These are phyloP conservation scores for Chaetomium fimeti DNA, from an alignment of 495 filamentous ascomycete genomes.

Conservation along the genomic window DNA sequence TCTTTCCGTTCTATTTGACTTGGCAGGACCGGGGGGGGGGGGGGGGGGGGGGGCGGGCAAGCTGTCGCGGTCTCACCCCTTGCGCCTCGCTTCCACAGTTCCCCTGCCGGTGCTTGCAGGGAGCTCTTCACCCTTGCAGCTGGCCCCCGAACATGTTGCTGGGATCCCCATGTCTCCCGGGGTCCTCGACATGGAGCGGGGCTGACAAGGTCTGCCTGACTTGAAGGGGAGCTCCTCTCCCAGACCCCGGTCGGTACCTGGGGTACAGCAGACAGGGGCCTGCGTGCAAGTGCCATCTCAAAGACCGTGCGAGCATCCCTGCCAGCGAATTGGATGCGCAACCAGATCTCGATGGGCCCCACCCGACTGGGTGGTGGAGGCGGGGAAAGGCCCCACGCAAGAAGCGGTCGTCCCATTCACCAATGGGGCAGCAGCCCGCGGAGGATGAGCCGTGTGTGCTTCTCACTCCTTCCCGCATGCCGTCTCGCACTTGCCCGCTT, in stretches of 20 bases:
- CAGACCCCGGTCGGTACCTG: conserved; percentile 27
- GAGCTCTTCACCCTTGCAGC: conserved; percentile 28
- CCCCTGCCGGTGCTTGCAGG: conserved; percentile 33
- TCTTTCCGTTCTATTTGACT: conserved; percentile 24
- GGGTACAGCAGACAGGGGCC: conserved; percentile 26
- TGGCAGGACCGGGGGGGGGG: conserved; percentile 24
- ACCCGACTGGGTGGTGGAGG: conserved; percentile 29
- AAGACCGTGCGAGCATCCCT: conserved; percentile 28
- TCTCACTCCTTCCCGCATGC: conserved; percentile 17
- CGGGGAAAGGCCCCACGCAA: not conserved
- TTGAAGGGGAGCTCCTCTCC: conserved; percentile 8
- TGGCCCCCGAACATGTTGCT: not conserved
- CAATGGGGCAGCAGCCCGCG: conserved; percentile 20
- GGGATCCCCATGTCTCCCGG: conserved; percentile 16
- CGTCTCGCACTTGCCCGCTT: conserved; percentile 3
- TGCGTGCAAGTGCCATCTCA: conserved; percentile 27
- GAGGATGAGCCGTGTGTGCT: conserved; percentile 22
- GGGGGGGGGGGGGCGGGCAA: no score
- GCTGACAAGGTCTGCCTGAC: not conserved
- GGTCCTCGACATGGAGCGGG: conserved; percentile 19
- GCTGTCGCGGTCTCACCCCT: conserved; percentile 11
- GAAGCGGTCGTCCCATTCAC: conserved; percentile 16
- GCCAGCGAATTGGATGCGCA: conserved; percentile 28
- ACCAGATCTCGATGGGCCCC: conserved; percentile 32
- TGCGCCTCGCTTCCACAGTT: conserved; percentile 35